Conservation (phyloP, 1,139 yeast species). For the Suhomyces coccinellae region DNA sequence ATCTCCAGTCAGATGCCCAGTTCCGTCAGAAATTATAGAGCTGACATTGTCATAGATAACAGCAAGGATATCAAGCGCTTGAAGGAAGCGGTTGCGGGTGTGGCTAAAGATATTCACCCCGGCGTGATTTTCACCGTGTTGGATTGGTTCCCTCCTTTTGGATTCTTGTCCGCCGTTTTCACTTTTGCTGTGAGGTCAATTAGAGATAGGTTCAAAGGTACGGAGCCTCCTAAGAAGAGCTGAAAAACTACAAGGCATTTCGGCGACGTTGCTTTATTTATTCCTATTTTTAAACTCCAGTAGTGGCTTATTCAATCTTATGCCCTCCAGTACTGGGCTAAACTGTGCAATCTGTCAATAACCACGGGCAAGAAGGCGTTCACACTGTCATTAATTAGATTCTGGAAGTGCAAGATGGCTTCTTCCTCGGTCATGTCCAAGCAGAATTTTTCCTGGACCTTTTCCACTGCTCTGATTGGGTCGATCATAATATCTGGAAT, state of each 20-base stretch:
- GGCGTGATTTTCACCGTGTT: constrained; percentile 55
- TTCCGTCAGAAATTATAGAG: constrained; percentile 52
- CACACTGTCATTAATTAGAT: constrained; percentile 89
- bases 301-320: constrained; percentile 25
- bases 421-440: constrained; percentile 93
- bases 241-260: no score
- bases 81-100: constrained; percentile 43
- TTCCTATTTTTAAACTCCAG: no score
- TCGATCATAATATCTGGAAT: constrained; percentile 84
- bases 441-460: constrained; percentile 92
- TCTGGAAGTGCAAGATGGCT: constrained; percentile 92
- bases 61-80: constrained; percentile 53
- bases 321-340: constrained; percentile 98
- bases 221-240: constrained; percentile 5
- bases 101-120: constrained; percentile 52
- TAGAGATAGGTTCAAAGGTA: constrained; percentile 12
- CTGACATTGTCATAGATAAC: constrained; percentile 74
- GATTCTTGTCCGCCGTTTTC: constrained; percentile 31
- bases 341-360: constrained; percentile 88
- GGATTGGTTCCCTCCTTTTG: constrained; percentile 60
- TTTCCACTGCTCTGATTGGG: constrained; percentile 75
- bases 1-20: constrained; percentile 77
- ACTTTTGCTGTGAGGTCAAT: constrained; percentile 15
- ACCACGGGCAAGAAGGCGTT: constrained; percentile 92
- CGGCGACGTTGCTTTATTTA: no score